Evolutionary conservation across 148 eudicot species (phyloP).

Genomic region (Vaccinium darrowii): DNA sequence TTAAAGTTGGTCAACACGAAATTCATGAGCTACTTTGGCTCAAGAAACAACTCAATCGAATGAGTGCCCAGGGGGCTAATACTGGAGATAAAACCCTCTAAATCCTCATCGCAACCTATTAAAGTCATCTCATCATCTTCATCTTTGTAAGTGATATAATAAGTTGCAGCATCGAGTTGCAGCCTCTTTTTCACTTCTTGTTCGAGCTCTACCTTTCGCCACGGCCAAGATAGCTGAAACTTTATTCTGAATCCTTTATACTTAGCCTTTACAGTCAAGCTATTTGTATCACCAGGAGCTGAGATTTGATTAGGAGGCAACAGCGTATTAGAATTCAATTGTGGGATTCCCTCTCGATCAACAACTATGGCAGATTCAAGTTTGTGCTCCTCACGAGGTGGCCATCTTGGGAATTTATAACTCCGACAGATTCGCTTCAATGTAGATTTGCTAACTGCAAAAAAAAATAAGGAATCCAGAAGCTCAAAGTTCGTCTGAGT

Average conservation of each 20-base stretch:
- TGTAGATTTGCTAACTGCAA: neutral
- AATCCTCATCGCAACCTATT: neutral
- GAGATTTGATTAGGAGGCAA: neutral
- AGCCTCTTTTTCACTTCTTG: neutral
- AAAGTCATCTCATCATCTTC: too few relatives aligned
- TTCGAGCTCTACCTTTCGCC: neutral
- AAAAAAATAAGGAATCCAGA: too few relatives aligned
- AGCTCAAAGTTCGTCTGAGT: too few relatives aligned
- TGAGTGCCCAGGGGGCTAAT: neutral
- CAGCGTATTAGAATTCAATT: neutral
- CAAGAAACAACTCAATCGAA: neutral
- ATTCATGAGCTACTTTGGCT: too few relatives aligned
- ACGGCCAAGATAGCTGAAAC: neutral
- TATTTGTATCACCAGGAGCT: too few relatives aligned
- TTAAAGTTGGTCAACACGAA: too few relatives aligned
- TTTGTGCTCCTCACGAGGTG: too few relatives aligned
- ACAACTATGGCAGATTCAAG: neutral
- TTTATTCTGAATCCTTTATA: too few relatives aligned
- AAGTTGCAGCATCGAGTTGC: too few relatives aligned
- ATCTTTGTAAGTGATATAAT: neutral
- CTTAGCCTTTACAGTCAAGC: neutral
- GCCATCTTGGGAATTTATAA: too few relatives aligned
- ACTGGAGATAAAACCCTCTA: neutral
- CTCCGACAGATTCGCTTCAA: neutral
- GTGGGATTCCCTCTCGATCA: neutral